These are phyloP conservation scores for Lachnellula suecica DNA, from an alignment of 2,329 filamentous ascomycete genomes.

Conservation along the genomic window DNA sequence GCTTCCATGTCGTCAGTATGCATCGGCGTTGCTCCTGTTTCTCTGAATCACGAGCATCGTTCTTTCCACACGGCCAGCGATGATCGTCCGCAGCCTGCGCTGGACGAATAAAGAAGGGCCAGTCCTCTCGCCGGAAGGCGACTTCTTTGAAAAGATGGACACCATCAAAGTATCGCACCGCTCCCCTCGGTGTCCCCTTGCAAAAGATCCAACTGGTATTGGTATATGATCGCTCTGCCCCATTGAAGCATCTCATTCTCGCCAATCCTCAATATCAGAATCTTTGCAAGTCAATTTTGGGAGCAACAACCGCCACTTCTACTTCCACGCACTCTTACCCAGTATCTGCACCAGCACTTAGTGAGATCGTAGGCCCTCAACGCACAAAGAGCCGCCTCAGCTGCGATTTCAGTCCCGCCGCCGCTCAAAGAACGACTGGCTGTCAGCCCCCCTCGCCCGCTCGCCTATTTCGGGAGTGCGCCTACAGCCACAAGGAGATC, in stretches of 20 bases:
- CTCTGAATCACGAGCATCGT: slow-evolving; percentile 7
- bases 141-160: slow-evolving; percentile 30
- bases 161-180: slow-evolving; percentile 20
- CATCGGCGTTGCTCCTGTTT: slow-evolving; percentile 16
- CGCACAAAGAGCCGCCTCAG: slow-evolving; percentile 11
- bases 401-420: slow-evolving; percentile 16
- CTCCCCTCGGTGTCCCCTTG: slow-evolving; percentile 27
- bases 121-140: slow-evolving; percentile 17
- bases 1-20: slow-evolving; percentile 18
- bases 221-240: slow-evolving; percentile 20
- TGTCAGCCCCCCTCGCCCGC: slow-evolving; percentile 23
- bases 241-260: slow-evolving; percentile 6
- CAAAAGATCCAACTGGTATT: slow-evolving; percentile 17
- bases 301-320: slow-evolving; percentile 12
- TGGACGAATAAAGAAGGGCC: slow-evolving; percentile 21
- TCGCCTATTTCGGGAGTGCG: slow-evolving; percentile 30
- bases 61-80: background rate
- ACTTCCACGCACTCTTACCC: background rate
- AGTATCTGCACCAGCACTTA: background rate
- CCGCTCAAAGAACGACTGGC: slow-evolving; percentile 25
- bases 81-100: background rate
- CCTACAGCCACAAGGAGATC: slow-evolving; percentile 28
- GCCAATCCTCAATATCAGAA: slow-evolving; percentile 17
- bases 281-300: slow-evolving; percentile 23
- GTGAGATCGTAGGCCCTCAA: background rate